A percentile compares a stretch with the other conserved stretches of the same genome.
These are phyloP conservation scores for Paxillus rubicundulus DNA, from an alignment of 768 basidiomycete genomes.

Conservation along the genomic window DNA sequence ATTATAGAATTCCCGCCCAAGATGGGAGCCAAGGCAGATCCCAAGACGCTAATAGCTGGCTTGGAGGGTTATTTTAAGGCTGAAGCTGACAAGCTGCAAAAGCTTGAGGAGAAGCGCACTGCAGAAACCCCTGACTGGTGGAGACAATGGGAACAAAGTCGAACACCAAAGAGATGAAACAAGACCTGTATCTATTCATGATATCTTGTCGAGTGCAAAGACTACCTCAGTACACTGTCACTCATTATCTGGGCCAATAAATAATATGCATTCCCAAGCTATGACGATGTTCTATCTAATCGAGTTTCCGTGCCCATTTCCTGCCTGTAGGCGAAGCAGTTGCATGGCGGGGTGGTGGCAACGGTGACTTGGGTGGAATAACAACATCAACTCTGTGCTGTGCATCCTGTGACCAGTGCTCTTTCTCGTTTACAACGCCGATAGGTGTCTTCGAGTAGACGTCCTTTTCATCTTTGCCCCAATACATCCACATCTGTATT, in stretches of 20 bases:
- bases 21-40: conserved; percentile 7
- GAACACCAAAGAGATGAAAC: conserved; percentile 6
- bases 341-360: conserved; percentile 40
- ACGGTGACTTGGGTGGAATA: conserved; percentile 41
- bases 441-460: conserved; percentile 17
- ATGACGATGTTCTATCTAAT: conserved; percentile 40
- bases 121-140: conserved; percentile 28
- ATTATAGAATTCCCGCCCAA: conserved; percentile 9
- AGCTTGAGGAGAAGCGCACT: conserved; percentile 24
- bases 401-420: conserved; percentile 25
- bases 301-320: conserved; percentile 75
- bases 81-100: conserved; percentile 17
- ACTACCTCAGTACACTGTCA: background rate
- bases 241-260: conserved; percentile 11
- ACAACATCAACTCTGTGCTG: conserved; percentile 41
- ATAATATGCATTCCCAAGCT: conserved; percentile 12
- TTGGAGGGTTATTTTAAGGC: conserved; percentile 27
- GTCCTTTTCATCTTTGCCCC: conserved; percentile 54
- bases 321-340: conserved; percentile 50
- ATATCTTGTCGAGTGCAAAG: no score
- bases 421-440: conserved; percentile 27
- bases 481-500: conserved; percentile 80
- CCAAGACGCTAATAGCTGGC: conserved; percentile 15
- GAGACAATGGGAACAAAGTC: conserved; percentile 28
- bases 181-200: background rate